phyloP scores from a whole-genome alignment of 2,329 filamentous ascomycete genomes.

The Knufia fluminis region DNA sequence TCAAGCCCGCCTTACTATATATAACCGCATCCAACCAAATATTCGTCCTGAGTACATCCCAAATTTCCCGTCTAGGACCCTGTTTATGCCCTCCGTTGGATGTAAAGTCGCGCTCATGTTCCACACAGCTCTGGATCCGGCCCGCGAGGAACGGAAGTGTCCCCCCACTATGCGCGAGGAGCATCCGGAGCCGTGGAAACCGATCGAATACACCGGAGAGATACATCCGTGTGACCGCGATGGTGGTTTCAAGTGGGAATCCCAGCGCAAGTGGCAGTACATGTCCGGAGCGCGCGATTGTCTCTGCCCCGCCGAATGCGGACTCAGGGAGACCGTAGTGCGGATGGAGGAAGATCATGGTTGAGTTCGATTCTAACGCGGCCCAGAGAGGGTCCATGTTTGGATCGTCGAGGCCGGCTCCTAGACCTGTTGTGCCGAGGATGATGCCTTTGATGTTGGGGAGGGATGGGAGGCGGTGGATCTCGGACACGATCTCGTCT shows the following conservation, averaged over 20 bases:
- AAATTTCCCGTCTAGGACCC: conserved; percentile 49
- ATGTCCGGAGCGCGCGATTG: conserved; percentile 66
- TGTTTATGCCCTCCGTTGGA: conserved; percentile 52
- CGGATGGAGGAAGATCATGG: conserved; percentile 76
- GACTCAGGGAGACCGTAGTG: conserved; percentile 78
- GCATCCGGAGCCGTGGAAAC: conserved; percentile 58
- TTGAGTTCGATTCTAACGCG: conserved; percentile 54
- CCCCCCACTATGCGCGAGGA: conserved; percentile 81
- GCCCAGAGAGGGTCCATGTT: conserved; percentile 62
- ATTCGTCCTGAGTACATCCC: conserved; percentile 62
- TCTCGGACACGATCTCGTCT: conserved; percentile 54
- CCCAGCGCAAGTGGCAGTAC: conserved; percentile 77
- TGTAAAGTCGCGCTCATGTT: conserved; percentile 69
- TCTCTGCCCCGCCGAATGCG: conserved; percentile 70
- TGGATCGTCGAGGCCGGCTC: conserved; percentile 70
- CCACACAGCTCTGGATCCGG: conserved; percentile 75
- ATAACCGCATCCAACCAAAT: conserved; percentile 70
- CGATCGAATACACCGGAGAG: conserved; percentile 77
- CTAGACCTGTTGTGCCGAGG: conserved; percentile 74
- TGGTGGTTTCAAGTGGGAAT: conserved; percentile 87
- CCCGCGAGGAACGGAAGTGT: conserved; percentile 83
- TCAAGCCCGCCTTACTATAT: conserved; percentile 48
- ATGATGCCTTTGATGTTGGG: conserved; percentile 74
- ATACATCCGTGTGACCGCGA: conserved; percentile 79
- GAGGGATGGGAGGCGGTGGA: conserved; percentile 53